Evolutionary conservation across 352 stramenopile genomes (phyloP).

Genomic region (Globisporangium middletonii): DNA sequence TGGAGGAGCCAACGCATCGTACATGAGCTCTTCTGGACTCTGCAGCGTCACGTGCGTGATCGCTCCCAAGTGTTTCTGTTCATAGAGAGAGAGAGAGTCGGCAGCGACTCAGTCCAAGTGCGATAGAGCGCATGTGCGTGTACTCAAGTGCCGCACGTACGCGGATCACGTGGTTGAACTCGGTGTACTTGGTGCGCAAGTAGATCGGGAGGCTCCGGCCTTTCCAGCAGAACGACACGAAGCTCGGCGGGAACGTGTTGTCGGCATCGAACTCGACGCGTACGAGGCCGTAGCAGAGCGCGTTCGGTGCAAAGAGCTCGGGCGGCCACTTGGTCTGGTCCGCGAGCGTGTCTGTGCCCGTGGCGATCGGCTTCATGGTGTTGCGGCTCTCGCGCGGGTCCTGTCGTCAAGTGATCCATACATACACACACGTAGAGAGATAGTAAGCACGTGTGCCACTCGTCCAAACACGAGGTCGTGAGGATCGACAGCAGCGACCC

Average conservation of each 20-base stretch:
- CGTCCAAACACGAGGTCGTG: background rate
- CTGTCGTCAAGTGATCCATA: slow-evolving; percentile 18
- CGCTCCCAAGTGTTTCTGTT: slow-evolving; percentile 76
- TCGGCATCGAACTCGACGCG: slow-evolving; percentile 67
- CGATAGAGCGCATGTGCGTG: too few species aligned
- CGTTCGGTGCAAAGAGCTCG: slow-evolving; percentile 71
- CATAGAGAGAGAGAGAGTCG: background rate
- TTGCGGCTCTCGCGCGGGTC: slow-evolving; percentile 76
- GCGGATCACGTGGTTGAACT: slow-evolving; percentile 87
- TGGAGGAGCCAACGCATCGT: slow-evolving; percentile 4
- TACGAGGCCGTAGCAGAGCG: slow-evolving; percentile 78
- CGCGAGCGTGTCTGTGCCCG: slow-evolving; percentile 56
- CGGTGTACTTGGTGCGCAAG: slow-evolving; percentile 79
- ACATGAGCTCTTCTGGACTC: slow-evolving; percentile 74
- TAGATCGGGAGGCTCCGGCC: slow-evolving; percentile 81
- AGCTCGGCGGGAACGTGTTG: slow-evolving; percentile 53
- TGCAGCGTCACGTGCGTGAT: slow-evolving; percentile 71
- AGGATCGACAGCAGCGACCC: background rate
- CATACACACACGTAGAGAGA: background rate
- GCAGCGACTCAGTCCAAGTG: background rate
- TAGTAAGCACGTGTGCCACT: background rate
- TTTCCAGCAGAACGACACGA: slow-evolving; percentile 88
- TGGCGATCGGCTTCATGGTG: slow-evolving; percentile 68
- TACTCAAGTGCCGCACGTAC: slow-evolving; percentile 20
- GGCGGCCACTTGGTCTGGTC: slow-evolving; percentile 67